Conservation (phyloP, 192 early-diverging fungal genomes). For the Coemansia sp. region DNA sequence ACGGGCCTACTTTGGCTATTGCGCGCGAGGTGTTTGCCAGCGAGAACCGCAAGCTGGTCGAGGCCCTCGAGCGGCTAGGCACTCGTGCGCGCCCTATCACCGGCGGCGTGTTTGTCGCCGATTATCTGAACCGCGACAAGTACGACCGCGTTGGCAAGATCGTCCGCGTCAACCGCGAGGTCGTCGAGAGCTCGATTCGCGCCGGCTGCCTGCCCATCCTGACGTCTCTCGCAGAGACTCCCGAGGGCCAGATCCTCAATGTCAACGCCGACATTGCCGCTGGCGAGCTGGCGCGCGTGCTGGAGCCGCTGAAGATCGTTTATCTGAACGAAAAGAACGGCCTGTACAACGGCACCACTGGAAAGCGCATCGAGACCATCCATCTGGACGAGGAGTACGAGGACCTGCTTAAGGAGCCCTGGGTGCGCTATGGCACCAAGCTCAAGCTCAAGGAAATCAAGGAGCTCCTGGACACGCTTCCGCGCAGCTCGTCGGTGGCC, state of each 20-base stretch:
- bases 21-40: slow-evolving; percentile 90
- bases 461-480: slow-evolving; percentile 92
- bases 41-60: slow-evolving; percentile 96
- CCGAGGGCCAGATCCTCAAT: slow-evolving; percentile 94
- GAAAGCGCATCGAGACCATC: slow-evolving; percentile 95
- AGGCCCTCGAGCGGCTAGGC: slow-evolving; percentile 91
- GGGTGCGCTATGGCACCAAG: slow-evolving; percentile 98
- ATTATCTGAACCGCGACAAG: slow-evolving; percentile 93
- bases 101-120: slow-evolving; percentile 92
- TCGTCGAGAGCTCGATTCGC: slow-evolving; percentile 89
- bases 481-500: slow-evolving; percentile 96
- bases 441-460: slow-evolving; percentile 97
- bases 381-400: slow-evolving; percentile 99
- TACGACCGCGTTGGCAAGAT: slow-evolving; percentile 95
- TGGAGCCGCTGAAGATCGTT: slow-evolving; percentile 97
- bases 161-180: slow-evolving; percentile 83
- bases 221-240: slow-evolving; percentile 93
- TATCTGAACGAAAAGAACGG: slow-evolving; percentile 98
- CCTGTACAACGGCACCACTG: slow-evolving; percentile 88
- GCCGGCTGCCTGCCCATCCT: slow-evolving; percentile 95
- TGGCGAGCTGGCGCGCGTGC: slow-evolving; percentile 90
- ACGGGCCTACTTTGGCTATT: slow-evolving; percentile 87
- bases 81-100: slow-evolving; percentile 95
- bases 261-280: slow-evolving; percentile 99
- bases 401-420: slow-evolving; percentile 85